Evolutionary conservation across 169 alveolate genomes (phyloP).

Genomic region (Neospora caninum): DNA sequence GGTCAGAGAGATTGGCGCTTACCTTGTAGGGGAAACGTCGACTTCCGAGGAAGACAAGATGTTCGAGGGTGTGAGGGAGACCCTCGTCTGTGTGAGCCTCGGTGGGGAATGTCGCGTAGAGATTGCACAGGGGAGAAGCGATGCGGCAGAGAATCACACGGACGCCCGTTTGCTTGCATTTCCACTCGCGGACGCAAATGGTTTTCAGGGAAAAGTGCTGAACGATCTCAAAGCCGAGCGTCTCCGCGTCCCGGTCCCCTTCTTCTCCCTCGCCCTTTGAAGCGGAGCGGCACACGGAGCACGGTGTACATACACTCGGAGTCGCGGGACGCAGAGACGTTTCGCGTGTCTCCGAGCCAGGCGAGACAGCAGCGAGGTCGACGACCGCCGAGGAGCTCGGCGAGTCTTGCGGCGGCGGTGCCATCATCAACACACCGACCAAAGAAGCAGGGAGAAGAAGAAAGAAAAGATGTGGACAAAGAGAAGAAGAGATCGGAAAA

Average conservation of each 20-base stretch:
- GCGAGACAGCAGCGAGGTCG: neutral
- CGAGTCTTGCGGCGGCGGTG: neutral
- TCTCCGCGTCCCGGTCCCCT: neutral
- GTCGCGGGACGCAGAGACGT: neutral
- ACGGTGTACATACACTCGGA: slow-evolving; percentile 17
- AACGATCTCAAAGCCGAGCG: neutral
- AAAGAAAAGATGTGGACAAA: neutral
- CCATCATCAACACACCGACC: neutral
- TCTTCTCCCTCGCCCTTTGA: neutral
- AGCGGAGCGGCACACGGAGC: neutral
- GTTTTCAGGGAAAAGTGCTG: slow-evolving; percentile 8
- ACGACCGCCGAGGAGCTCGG: neutral
- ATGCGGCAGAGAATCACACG: neutral
- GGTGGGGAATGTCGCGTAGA: slow-evolving; percentile 66
- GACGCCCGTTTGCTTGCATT: neutral
- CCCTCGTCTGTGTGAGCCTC: slow-evolving; percentile 87
- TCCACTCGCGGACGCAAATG: slow-evolving; percentile 9
- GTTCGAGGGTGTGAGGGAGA: slow-evolving; percentile 89
- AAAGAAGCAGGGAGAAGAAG: neutral
- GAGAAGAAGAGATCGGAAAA: neutral
- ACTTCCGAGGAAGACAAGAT: slow-evolving; percentile 87
- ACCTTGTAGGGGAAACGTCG: slow-evolving; percentile 82
- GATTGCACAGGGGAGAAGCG: slow-evolving; percentile 32
- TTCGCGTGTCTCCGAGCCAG: neutral
- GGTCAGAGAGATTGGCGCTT: neutral